Percentiles rank a stretch among this genome's conserved stretches.
Conservation (phyloP, 1,139 yeast genomes). For the Yamadazyma conglobata region DNA sequence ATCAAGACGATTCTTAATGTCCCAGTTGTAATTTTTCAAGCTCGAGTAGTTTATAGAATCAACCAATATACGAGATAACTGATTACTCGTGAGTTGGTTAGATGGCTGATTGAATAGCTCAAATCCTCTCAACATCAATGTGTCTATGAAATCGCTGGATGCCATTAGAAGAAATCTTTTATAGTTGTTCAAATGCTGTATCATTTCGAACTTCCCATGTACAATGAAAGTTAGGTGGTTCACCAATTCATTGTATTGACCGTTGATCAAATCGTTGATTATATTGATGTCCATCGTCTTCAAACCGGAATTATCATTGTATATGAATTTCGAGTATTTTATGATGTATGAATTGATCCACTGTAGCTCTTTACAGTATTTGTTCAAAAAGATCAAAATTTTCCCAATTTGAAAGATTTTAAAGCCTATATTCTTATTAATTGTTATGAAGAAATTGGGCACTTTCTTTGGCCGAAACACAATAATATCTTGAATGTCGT, state of each 20-base stretch:
- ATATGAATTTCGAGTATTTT: conserved; percentile 32
- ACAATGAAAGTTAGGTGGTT: conserved; percentile 51
- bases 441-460: conserved; percentile 54
- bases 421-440: conserved; percentile 39
- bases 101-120: conserved; percentile 61
- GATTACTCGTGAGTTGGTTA: conserved; percentile 57
- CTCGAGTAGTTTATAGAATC: conserved; percentile 68
- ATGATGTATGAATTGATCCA: conserved; percentile 40
- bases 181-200: conserved; percentile 57
- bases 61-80: conserved; percentile 60
- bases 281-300: conserved; percentile 28
- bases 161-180: conserved; percentile 69
- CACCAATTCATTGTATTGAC: conserved; percentile 57
- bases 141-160: conserved; percentile 73
- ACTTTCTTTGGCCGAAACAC: conserved; percentile 36
- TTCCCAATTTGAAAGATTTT: conserved; percentile 76
- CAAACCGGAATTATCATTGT: conserved; percentile 27
- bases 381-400: conserved; percentile 64
- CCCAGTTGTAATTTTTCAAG: conserved; percentile 37
- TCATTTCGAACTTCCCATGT: conserved; percentile 42
- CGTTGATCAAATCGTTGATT: conserved; percentile 34
- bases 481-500: conserved; percentile 36
- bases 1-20: conserved; percentile 51
- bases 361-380: conserved; percentile 49
- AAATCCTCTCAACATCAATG: conserved; percentile 56